Conservation (phyloP, 768 basidiomycete genomes). For the Leucosporidium creatinivorum region DNA sequence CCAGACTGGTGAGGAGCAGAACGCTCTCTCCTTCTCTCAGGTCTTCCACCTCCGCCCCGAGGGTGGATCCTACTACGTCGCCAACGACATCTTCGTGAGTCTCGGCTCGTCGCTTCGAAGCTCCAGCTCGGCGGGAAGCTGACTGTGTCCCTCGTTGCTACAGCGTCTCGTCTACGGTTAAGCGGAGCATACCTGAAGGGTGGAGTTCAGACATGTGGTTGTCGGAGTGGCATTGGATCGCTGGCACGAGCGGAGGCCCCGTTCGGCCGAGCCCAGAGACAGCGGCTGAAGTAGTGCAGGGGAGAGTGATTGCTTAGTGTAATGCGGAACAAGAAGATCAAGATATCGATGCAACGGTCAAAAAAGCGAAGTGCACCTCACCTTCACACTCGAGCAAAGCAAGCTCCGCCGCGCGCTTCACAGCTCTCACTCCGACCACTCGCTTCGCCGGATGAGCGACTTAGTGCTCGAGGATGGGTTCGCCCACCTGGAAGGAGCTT, state of each 20-base stretch:
- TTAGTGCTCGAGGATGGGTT: slow-evolving; percentile 25
- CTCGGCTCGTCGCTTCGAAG: not conserved
- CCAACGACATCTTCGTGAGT: slow-evolving; percentile 38
- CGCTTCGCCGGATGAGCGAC: not conserved
- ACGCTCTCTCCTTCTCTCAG: slow-evolving; percentile 85
- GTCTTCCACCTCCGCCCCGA: slow-evolving; percentile 85
- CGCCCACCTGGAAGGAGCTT: slow-evolving; percentile 43
- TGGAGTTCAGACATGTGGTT: not conserved
- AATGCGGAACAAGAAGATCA: too few species aligned
- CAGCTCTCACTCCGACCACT: not conserved
- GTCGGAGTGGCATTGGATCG: not conserved
- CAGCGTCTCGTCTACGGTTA: slow-evolving; percentile 1
- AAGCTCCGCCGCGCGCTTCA: too few species aligned
- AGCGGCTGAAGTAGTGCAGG: not conserved
- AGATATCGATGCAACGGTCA: too few species aligned
- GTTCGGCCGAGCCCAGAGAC: not conserved
- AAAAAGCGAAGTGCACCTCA: too few species aligned
- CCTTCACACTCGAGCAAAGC: too few species aligned
- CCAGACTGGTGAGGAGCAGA: slow-evolving; percentile 63
- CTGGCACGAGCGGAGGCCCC: not conserved
- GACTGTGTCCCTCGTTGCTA: not conserved
- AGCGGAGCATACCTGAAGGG: not conserved
- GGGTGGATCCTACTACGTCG: slow-evolving; percentile 64
- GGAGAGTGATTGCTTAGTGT: too few species aligned
- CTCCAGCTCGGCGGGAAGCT: slow-evolving; percentile 11